Conservation (phyloP, 192 early-diverging fungal species). For the Coemansia sp. region DNA sequence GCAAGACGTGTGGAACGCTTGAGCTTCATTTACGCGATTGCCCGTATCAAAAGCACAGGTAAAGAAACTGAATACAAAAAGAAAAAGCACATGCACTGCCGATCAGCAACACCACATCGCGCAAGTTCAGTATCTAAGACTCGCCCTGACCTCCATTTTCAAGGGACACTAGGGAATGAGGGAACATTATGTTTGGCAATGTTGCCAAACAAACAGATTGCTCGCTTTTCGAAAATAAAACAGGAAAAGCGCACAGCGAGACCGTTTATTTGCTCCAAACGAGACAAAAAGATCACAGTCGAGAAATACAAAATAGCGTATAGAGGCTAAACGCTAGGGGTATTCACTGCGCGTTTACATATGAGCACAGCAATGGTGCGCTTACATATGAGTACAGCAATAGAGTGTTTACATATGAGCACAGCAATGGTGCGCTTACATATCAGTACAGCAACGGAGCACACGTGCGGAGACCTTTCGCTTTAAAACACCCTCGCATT, state of each 20-base stretch:
- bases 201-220: slow-evolving; percentile 9
- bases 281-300: neutral
- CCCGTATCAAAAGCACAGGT: neutral
- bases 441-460: too few relatives aligned
- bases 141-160: too few relatives aligned
- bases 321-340: too few relatives aligned
- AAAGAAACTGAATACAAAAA: neutral
- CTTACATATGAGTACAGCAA: too few relatives aligned
- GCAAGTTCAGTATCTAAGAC: too few relatives aligned
- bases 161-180: neutral
- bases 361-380: too few relatives aligned
- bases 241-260: neutral
- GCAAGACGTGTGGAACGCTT: neutral
- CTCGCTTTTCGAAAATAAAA: neutral
- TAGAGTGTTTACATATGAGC: too few relatives aligned
- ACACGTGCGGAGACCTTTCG: too few relatives aligned
- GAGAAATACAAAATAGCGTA: too few relatives aligned
- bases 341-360: too few relatives aligned
- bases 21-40: slow-evolving; percentile 19
- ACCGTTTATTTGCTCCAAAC: neutral
- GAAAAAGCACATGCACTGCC: slow-evolving; percentile 3
- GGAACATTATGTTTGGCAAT: neutral
- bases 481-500: too few relatives aligned
- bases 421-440: too few relatives aligned
- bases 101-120: neutral